phyloP scores from a whole-genome alignment of 345 rosid species.

The Moricandia moricandioides region DNA sequence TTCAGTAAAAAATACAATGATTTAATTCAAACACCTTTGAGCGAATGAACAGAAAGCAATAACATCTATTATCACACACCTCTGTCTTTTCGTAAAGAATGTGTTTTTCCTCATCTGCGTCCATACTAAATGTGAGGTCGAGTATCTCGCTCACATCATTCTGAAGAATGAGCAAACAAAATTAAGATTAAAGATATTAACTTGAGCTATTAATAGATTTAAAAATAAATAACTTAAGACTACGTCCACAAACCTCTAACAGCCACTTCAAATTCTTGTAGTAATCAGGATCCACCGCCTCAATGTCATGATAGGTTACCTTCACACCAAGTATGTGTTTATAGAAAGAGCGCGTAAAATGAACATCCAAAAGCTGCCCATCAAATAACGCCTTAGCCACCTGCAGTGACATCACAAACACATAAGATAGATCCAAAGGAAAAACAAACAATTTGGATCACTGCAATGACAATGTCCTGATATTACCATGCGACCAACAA shows the following conservation, averaged over 20 bases:
- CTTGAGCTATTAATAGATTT: background rate
- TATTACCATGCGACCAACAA: slow-evolving; percentile 92
- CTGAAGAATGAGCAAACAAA: slow-evolving; percentile 42
- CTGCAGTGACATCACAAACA: slow-evolving; percentile 44
- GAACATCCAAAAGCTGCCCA: slow-evolving; percentile 96
- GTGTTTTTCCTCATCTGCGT: slow-evolving; percentile 95
- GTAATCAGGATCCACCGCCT: slow-evolving; percentile 99
- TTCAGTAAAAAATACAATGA: slow-evolving; percentile 24
- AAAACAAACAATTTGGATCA: background rate
- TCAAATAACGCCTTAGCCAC: slow-evolving; percentile 94
- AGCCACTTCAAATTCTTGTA: slow-evolving; percentile 97
- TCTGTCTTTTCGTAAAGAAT: slow-evolving; percentile 93
- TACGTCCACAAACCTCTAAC: slow-evolving; percentile 68
- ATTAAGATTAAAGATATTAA: background rate
- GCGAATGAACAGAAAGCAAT: background rate
- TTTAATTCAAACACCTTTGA: background rate
- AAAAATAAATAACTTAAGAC: background rate
- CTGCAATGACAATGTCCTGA: slow-evolving; percentile 5
- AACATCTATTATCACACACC: slow-evolving; percentile 42
- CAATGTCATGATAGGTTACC: slow-evolving; percentile 98
- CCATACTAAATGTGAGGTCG: slow-evolving; percentile 97
- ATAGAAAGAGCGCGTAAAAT: slow-evolving; percentile 93
- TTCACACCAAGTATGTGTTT: slow-evolving; percentile 93
- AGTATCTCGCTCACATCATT: slow-evolving; percentile 82
- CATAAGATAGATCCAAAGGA: slow-evolving; percentile 14